A percentile compares a stretch with the other conserved stretches of the same genome.
Evolutionary conservation across 2,329 filamentous ascomycete genomes (phyloP).

Genomic region (Pseudocercospora fuligena): DNA sequence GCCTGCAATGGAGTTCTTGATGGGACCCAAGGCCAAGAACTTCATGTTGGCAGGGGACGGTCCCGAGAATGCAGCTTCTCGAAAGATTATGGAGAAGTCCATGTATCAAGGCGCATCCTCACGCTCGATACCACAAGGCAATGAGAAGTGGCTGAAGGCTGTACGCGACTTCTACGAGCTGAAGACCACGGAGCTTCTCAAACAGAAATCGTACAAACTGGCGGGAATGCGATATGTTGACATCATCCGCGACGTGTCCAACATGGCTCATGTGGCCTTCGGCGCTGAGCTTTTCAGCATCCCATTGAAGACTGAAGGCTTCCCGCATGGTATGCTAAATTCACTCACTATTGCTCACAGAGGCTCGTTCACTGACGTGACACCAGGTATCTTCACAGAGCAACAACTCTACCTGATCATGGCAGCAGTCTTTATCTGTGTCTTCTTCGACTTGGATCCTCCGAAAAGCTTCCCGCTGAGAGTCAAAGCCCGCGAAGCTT

Average conservation of each 20-base stretch:
- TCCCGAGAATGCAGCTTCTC: constrained; percentile 47
- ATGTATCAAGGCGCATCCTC: constrained; percentile 46
- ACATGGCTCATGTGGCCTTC: constrained; percentile 61
- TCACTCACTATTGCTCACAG: background rate
- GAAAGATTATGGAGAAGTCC: constrained; percentile 49
- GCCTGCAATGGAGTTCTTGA: constrained; percentile 51
- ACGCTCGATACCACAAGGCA: constrained; percentile 34
- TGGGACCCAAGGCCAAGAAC: constrained; percentile 49
- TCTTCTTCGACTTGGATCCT: constrained; percentile 62
- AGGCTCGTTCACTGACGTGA: background rate
- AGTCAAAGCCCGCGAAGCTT: constrained; percentile 53
- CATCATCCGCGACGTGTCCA: constrained; percentile 57
- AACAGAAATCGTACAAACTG: constrained; percentile 52
- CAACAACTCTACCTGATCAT: constrained; percentile 60
- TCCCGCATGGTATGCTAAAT: constrained; percentile 39
- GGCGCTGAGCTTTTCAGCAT: constrained; percentile 60
- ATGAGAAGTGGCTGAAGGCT: constrained; percentile 51
- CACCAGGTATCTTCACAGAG: constrained; percentile 58
- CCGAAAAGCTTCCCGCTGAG: constrained; percentile 58
- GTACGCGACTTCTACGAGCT: constrained; percentile 55
- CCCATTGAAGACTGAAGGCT: constrained; percentile 59
- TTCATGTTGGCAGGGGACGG: constrained; percentile 56
- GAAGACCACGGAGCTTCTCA: constrained; percentile 52
- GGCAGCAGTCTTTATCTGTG: constrained; percentile 57
- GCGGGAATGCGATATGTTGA: constrained; percentile 53